Base-by-base conservation (phyloP, 2,329 filamentous ascomycete species). In the Diaporthe longicolla region DNA sequence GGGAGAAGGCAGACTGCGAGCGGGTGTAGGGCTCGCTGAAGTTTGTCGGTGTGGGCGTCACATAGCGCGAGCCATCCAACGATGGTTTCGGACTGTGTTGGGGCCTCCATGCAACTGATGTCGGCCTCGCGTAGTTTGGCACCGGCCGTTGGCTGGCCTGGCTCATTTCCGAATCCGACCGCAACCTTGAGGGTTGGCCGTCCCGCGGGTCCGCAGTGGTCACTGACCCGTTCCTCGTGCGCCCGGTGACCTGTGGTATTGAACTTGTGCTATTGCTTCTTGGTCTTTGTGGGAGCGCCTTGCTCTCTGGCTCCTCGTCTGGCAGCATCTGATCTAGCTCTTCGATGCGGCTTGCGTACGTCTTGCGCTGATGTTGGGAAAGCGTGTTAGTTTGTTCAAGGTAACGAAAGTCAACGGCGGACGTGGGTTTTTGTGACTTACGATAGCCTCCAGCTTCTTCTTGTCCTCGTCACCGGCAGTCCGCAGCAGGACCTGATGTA, bases 371-470 rank as follows among this genome's bases (percentile, higher is more conserved):
- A 50, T 83, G 7, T 24, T 40, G 9, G 5, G 7, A n/a, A 37
- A 40, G n/a, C 15, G 19, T 19, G 58, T 75, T 40, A 75, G 58
- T 61, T 26, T 45, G 11, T 4, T 40, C 32, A 3, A 10, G 26
- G 32, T 9, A n/a, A 29, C 13, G 11, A 29, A 32, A 24, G 2
- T 37, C 11, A 13, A 29, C 10, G 15, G 8, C 19, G 3, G 29
- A 3, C 3, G 15, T 45, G 32, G 32, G 17, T 2, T 19, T 9
- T 43, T 43, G 40, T 4, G 17, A 90, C 93, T 89, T 87, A 97
- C 94, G 85, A 99, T 98, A 68, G 95, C 94, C 80, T 98, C 95
- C 32, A 99, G 87, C 83, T 98, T 98, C 77, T 91, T 93, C 82
- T 93, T 92, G 80, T 99, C 97, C 70, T 98, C 95, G 45, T 95